Evolutionary conservation across 1,284 basidiomycete species (phyloP).

Genomic region (Gomphus bonarii): DNA sequence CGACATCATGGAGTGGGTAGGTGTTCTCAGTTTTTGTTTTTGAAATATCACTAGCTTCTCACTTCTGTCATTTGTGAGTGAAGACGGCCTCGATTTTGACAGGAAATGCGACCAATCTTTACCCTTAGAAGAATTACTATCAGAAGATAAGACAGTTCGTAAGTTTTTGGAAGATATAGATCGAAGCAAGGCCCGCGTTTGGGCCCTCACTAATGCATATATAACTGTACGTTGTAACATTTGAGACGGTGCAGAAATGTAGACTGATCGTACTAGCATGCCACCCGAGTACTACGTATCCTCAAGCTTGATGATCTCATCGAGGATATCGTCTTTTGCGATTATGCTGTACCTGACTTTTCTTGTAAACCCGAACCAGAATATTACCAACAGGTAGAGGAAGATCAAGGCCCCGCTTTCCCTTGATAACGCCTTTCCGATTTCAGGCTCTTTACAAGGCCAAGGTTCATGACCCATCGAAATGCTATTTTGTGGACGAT

Average conservation of each 20-base stretch:
- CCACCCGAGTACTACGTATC: conserved; percentile 68
- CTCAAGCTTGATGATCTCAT: conserved; percentile 65
- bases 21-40: conserved; percentile 14
- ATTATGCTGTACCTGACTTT: conserved; percentile 64
- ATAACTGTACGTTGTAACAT: conserved; percentile 40
- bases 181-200: conserved; percentile 65
- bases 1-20: conserved; percentile 72
- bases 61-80: not conserved
- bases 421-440: not conserved
- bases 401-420: not conserved
- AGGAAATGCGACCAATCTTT: conserved; percentile 74
- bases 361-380: conserved; percentile 75
- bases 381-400: conserved; percentile 50
- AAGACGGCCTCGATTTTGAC: conserved; percentile 84
- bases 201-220: conserved; percentile 79
- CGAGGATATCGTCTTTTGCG: conserved; percentile 75
- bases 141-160: conserved; percentile 51
- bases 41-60: not conserved
- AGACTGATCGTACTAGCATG: conserved; percentile 43
- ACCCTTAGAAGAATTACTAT: conserved; percentile 74
- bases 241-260: not conserved
- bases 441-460: conserved; percentile 55
- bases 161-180: conserved; percentile 74
- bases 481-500: conserved; percentile 71
- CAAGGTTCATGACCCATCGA: conserved; percentile 46